Evolutionary conservation across 257 asterid species (phyloP), one percentile per base, ranked within the genome.

Genomic region (Striga asiatica): DNA sequence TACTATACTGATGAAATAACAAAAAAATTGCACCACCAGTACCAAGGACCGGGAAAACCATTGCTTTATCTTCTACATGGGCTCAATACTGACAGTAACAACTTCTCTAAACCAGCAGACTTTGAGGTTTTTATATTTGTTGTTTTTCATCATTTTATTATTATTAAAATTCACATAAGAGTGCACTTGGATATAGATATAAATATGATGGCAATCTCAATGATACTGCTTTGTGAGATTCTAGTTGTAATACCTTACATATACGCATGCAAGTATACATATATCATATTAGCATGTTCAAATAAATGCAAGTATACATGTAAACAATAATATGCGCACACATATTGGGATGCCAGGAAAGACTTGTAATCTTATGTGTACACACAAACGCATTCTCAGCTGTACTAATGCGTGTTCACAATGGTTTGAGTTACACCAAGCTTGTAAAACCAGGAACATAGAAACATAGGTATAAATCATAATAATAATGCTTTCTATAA

Each of bases 61-160:
- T 66, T 81, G 69, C 82, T 91, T 51, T 87, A 80, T 73, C 97
- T 87, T 68, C 78, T 91, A 66, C 83, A 84, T 60, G 98, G 98
- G 58, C 84, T 84, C 66, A 91, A 91, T 72, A 84, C 89, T 21
- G 98, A 87, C 64, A 82, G 97, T 70, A 72, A 76, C 64, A 91
- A 84, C 28, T 91, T 62, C 60, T 84, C 89, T 65, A 82, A 76
- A 65, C 98, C 97, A 42, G 95, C 98, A 50, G 73, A 76, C 58
- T 87, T 87, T 54, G 81, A 87, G 96, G 98, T 91, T 66, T 56
- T 63, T 50, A 25, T 31, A 57, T 42, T 39, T 8, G 58, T 45
- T 52, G 38, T 14, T 45, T 53, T 31, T 42, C 54, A 25, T 58
- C 19, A n/a, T 43, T 47, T 37, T 39, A 27, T n/a, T 34, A 28